Conservation (phyloP, 2,329 filamentous ascomycete species). For the Cyphellophora europaea region DNA sequence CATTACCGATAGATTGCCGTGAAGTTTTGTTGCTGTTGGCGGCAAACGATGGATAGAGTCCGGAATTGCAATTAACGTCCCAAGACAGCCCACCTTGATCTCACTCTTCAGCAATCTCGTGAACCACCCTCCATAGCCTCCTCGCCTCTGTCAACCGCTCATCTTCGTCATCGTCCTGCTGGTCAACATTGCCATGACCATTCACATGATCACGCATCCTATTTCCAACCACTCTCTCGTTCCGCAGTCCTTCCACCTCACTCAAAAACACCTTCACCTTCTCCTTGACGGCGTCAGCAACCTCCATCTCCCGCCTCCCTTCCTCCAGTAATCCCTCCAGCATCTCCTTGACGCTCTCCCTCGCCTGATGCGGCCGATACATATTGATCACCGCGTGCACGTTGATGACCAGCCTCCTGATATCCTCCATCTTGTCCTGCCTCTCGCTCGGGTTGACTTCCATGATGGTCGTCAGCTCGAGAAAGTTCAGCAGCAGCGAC, state of each 20-base stretch:
- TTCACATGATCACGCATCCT: constrained; percentile 3
- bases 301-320: constrained; percentile 65
- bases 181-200: constrained; percentile 1
- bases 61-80: too few relatives aligned
- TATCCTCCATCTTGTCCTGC: constrained; percentile 59
- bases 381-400: constrained; percentile 90
- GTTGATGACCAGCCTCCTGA: constrained; percentile 78
- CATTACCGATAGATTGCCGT: background rate
- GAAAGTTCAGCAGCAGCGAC: constrained; percentile 76
- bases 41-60: too few relatives aligned
- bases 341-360: constrained; percentile 75
- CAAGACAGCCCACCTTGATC: too few relatives aligned
- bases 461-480: constrained; percentile 70
- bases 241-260: constrained; percentile 19
- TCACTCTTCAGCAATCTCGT: constrained; percentile 21
- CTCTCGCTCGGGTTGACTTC: constrained; percentile 46
- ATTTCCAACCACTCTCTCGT: too few relatives aligned
- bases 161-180: constrained; percentile 7
- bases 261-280: constrained; percentile 45
- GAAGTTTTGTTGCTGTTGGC: too few relatives aligned
- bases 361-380: constrained; percentile 84
- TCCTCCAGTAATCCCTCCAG: constrained; percentile 77
- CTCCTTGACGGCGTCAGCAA: constrained; percentile 63
- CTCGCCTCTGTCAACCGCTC: constrained; percentile 23
- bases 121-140: constrained; percentile 30